Evolutionary conservation across 371 early-diverging fungal species (phyloP), one percentile per base, ranked within the genome.

Genomic region (Mortierella sp.): DNA sequence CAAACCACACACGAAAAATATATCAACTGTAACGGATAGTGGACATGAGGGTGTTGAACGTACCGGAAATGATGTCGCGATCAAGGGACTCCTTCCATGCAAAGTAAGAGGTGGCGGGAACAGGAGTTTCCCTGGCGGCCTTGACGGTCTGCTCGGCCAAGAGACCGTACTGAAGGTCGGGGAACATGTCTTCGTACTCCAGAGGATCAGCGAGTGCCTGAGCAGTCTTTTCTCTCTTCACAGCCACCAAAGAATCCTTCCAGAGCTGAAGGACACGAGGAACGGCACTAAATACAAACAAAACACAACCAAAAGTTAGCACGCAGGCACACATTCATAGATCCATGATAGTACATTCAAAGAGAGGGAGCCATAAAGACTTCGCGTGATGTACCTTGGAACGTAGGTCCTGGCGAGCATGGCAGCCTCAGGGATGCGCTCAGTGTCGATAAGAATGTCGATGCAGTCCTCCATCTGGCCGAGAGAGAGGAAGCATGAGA

Each of bases 391-490:
- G 53, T 93, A 90, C 71, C 91, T 91, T 24, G 99, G 99, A 40
- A 91, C 85, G 77, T 97, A 96, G 0, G 99, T 93, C 74, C 97
- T 90, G 9, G 98, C 97, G 85, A 97, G 91, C 86, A 98, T 90
- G 47, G 98, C 97, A 0, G 99, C 99, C 87, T 99, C 99, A 26
- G 98, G 96, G 41, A 95, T 88, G 66, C 98, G 95, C 19, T 96
- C 94, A n/a, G 96, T 95, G 53, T 92, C 89, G 74, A 94, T 86
- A 64, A 99, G 89, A n/a, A 98, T 86, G 14, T 95, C 95, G 68
- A 98, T 90, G 66, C 95, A 94, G 41, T 94, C 90, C 63, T 95
- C 93, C 58, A 91, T 79, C 40, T 94, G 90, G 31, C 95, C 94
- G 41, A 94, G 88, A 67, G 94, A 85, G 74, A 95, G 89, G 77